These are phyloP conservation scores for Sporothrix dimorphospora DNA, from an alignment of 2,329 filamentous ascomycete genomes.

Conservation along the genomic window DNA sequence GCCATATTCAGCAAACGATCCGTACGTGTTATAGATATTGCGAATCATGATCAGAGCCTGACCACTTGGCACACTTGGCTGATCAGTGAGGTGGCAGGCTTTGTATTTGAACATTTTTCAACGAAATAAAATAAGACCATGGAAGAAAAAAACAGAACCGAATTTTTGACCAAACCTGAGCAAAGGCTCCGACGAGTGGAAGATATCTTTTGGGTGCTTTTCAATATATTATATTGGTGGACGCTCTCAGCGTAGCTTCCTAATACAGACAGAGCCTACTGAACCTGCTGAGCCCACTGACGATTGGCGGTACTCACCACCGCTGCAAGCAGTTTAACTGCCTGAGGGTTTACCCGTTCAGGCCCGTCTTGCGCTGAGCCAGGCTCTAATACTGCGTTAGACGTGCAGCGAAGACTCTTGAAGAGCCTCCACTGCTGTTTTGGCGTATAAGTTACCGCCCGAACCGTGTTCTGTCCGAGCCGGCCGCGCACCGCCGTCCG, in stretches of 20 bases:
- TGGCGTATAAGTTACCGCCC: not conserved
- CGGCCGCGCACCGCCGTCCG: not conserved
- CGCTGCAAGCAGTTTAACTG: not conserved
- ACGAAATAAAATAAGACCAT: not conserved
- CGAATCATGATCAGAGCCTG: not conserved
- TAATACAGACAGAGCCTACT: not conserved
- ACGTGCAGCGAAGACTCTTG: not conserved
- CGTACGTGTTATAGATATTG: not conserved
- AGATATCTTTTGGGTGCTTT: not conserved
- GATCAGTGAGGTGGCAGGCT: not conserved
- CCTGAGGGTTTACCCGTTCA: not conserved
- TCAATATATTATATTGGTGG: not conserved
- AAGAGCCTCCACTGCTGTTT: not conserved
- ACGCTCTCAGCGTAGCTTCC: not conserved
- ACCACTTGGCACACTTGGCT: not conserved
- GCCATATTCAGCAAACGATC: not conserved
- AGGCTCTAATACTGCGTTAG: not conserved
- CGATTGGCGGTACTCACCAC: not conserved
- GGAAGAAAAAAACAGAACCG: not conserved
- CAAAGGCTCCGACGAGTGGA: not conserved
- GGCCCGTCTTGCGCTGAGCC: not conserved
- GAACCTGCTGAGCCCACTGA: not conserved
- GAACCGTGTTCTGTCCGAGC: constrained; percentile 8
- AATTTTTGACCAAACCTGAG: not conserved
- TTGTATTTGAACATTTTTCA: no score